Evolutionary conservation across 371 early-diverging fungal species (phyloP).

Genomic region (Nosema muscidifuracis): DNA sequence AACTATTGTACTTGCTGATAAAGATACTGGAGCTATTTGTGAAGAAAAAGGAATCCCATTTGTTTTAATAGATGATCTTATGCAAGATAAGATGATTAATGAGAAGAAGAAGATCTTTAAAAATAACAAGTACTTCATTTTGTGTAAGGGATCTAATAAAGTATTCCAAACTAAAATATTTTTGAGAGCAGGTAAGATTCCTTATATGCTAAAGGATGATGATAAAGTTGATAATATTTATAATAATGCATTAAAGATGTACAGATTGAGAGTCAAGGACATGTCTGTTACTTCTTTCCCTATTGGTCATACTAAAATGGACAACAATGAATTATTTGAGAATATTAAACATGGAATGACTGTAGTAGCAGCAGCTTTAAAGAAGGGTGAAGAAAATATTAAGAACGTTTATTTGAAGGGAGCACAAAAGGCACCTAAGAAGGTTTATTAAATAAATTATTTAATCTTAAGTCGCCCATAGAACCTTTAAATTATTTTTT

Average conservation of each 20-base stretch:
- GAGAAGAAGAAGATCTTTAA: conserved; percentile 88
- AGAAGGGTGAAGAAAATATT: conserved; percentile 99
- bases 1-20: conserved; percentile 89
- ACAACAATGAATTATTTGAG: conserved; percentile 80
- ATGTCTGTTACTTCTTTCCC: conserved; percentile 92
- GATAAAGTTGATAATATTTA: conserved; percentile 81
- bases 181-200: conserved; percentile 84
- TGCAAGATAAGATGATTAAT: conserved; percentile 97
- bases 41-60: conserved; percentile 79
- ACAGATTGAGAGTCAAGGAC: conserved; percentile 98
- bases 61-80: conserved; percentile 84
- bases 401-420: conserved; percentile 92
- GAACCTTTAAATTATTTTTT: no score
- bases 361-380: conserved; percentile 87
- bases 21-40: conserved; percentile 83
- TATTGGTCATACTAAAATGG: conserved; percentile 87
- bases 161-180: conserved; percentile 90
- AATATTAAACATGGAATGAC: conserved; percentile 94
- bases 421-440: conserved; percentile 80
- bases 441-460: conserved; percentile 61
- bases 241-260: conserved; percentile 84
- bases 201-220: conserved; percentile 87
- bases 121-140: conserved; percentile 86
- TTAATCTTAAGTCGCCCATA: no score
- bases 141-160: conserved; percentile 91